Base-by-base conservation (phyloP, 306 rosid species). In the Corylus americana region DNA sequence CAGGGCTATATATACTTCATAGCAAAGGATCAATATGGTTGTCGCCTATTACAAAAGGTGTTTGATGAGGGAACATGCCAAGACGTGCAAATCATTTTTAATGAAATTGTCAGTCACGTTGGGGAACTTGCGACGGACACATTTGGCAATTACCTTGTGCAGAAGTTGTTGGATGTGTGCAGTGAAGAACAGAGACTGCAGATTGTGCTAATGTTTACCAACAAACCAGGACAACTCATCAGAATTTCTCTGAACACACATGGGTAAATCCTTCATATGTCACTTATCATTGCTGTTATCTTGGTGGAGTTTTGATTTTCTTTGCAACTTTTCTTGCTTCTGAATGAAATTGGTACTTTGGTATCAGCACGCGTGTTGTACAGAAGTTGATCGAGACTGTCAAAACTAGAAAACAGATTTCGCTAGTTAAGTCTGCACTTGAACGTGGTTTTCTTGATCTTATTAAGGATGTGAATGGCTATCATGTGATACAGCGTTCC, bases 61-160 rank as follows among this genome's bases (percentile, higher is more conserved):
- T 86, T 93, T 48, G 94, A 79, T 8, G 84, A 85, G 61, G 97
- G 97, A 48, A 80, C 78, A 44, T 35, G 22, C 63, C 76, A 87
- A 75, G 89, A 88, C 58, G 81, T 87, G 66, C 74, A 87, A 54
- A 53, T 82, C 73, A 84, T 93, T 37, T 91, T 90, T 71, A 74
- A 78, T 20, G 88, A 87, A 49, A 82, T 93, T 49, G 78, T 90
- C 48, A 77, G 73, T 37, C 87, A 86, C 79, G 89, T 87, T 55
- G 86, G 81, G 42, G 97, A 93, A 39, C 97, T 93, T 31, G 90
- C 87, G 87, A 75, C 72, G 67, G 85, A 93, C 71, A 91, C 94
- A 18, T 93, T 90, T 59, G 98, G 94, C 10, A 93, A 93, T 84
- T 93, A 91, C 81, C 92, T 93, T 45, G 90, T 93, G 77, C 98